Percentiles rank a stretch among this genome's conserved stretches.
Conservation (phyloP, 345 rosid genomes). For the Eucalyptus victrix region DNA sequence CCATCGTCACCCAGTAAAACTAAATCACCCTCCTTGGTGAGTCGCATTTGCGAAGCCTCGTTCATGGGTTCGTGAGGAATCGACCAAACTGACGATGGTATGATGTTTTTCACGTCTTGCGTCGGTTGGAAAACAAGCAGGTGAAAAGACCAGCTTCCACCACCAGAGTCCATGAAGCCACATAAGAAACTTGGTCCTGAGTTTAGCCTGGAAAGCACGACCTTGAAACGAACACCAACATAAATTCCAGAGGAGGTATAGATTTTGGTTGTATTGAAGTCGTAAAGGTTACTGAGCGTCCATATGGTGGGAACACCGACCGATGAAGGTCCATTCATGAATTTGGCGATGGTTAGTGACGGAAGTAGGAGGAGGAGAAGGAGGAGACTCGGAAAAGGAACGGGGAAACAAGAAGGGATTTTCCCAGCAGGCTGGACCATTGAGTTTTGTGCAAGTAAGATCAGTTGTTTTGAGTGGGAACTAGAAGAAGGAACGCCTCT, state of each 20-base stretch:
- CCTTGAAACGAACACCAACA: neutral
- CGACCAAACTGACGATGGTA: no score
- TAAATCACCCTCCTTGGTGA: neutral
- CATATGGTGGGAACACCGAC: neutral
- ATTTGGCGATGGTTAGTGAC: neutral
- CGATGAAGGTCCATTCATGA: neutral
- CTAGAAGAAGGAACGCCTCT: neutral
- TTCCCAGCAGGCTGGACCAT: neutral
- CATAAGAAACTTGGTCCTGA: neutral
- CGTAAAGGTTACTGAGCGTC: neutral
- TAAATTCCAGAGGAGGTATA: no score
- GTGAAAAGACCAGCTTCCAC: rapidly evolving
- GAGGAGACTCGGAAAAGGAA: neutral
- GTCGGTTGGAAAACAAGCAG: neutral
- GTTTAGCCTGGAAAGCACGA: neutral
- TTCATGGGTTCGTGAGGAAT: no score
- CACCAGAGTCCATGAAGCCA: neutral
- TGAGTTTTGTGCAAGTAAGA: neutral
- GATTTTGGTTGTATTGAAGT: neutral
- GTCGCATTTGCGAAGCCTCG: neutral
- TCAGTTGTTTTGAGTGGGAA: neutral
- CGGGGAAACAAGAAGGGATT: neutral
- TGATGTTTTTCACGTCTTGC: rapidly evolving
- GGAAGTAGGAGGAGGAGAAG: neutral
- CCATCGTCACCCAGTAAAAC: neutral